Base-by-base conservation (phyloP, 2,329 filamentous ascomycete genomes). In the Rosellinia necatrix region DNA sequence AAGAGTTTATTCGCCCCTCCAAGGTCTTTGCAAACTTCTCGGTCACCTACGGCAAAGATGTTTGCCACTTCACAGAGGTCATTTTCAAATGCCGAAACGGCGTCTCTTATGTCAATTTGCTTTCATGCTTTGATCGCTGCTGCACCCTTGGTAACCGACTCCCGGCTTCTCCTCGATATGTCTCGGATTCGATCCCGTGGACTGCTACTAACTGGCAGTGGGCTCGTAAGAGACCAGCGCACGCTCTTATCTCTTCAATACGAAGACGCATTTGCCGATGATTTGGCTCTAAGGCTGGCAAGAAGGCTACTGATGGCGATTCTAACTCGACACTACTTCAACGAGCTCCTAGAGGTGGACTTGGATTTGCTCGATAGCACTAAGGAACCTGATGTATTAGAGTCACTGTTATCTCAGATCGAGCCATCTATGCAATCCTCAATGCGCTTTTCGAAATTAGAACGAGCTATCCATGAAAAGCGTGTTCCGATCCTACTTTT, bases 261-360 rank as follows among this genome's bases (percentile, higher is more conserved):
- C 54, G 82, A 88, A 58, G 85, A 88, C 63, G 78, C 78, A 1
- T 87, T 88, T 55, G 82, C 82, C 0, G 78, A 87, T 61, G 81
- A 81, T n/a, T 70, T 86, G 32, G 82, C 83, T 6, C 64, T 87
- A 47, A 78, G 84, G 44, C 70, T 88, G 42, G 85, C 84, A 3
- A 75, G 80, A 25, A 76, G 85, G 46, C 60, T 88, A 0, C 83
- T 87, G 57, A 75, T 81, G 27, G 83, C 82, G 5, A 80, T 88
- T 10, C 74, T 77, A 1, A 76, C 80, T 1, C 76, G 81, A 3
- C 75, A 76, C n/a, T 76, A 72, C 51, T 84, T 83, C 53, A 75
- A 78, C 21, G 76, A 78, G 12, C 70, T 82, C 56, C 59, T 73
- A 4, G 66, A 69, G 4, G 68, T 73, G 7, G 72, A 77, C 37